Conservation (phyloP, 495 filamentous ascomycete species). For the Massariosphaeria phaeospora region DNA sequence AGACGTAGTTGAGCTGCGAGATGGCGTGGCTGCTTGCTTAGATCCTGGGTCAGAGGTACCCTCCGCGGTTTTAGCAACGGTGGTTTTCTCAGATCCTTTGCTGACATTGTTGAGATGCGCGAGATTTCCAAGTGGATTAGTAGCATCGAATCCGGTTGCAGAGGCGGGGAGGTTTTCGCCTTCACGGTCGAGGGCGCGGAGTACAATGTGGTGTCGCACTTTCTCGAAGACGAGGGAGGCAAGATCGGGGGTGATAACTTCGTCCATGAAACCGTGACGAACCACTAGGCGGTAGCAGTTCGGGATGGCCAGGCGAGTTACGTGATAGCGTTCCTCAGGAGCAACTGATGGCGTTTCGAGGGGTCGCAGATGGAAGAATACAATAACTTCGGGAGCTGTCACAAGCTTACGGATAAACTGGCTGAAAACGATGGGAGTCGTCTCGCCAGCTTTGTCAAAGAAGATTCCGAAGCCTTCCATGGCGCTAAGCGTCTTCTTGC, state of each 20-base stretch:
- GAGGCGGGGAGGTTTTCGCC: neutral
- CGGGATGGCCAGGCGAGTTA: slow-evolving; percentile 47
- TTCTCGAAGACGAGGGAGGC: slow-evolving; percentile 56
- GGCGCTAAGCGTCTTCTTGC: slow-evolving; percentile 23
- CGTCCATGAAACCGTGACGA: slow-evolving; percentile 66
- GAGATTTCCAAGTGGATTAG: neutral
- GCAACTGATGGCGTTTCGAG: slow-evolving; percentile 32
- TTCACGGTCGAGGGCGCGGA: slow-evolving; percentile 13
- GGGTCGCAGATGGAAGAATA: slow-evolving; percentile 40
- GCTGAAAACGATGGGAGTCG: slow-evolving; percentile 35
- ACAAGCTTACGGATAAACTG: slow-evolving; percentile 39
- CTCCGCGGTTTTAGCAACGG: slow-evolving; percentile 24
- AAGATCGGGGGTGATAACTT: slow-evolving; percentile 59
- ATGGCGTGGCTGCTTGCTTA: slow-evolving; percentile 3
- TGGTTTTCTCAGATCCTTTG: slow-evolving; percentile 1
- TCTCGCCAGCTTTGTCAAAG: slow-evolving; percentile 41
- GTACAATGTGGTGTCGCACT: slow-evolving; percentile 50
- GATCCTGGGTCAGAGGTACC: slow-evolving; percentile 4
- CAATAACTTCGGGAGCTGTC: slow-evolving; percentile 34
- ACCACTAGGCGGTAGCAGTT: slow-evolving; percentile 63
- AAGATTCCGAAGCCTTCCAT: slow-evolving; percentile 40
- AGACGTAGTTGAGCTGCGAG: slow-evolving; percentile 19
- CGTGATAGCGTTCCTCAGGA: slow-evolving; percentile 45
- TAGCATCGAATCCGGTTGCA: neutral
- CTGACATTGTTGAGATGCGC: neutral